phyloP scores from a whole-genome alignment of 2,329 filamentous ascomycete species.

The Ceratocystis smalleyi region DNA sequence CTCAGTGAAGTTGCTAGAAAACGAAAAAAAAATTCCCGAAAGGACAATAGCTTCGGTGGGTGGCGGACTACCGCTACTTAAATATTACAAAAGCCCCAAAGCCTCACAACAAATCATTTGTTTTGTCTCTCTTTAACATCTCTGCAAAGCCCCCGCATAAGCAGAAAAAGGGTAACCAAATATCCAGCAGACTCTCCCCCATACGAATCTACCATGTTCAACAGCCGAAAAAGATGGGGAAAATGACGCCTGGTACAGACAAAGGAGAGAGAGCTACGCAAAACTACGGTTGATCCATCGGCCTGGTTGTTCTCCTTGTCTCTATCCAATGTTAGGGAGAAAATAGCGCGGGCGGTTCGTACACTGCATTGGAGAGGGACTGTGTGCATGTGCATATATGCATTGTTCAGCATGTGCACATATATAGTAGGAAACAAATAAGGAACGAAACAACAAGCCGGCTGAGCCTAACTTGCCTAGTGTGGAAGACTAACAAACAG shows the following conservation, averaged over 20 bases:
- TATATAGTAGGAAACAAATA: not conserved
- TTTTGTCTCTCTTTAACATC: not conserved
- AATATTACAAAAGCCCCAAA: no score
- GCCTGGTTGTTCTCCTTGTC: not conserved
- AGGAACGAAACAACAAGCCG: not conserved
- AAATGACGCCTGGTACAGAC: not conserved
- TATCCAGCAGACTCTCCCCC: not conserved
- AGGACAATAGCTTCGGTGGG: not conserved
- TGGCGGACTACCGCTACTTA: not conserved
- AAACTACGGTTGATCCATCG: not conserved
- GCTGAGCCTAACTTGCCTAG: not conserved
- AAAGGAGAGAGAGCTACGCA: not conserved
- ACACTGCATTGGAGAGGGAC: not conserved
- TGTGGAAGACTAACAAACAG: not conserved
- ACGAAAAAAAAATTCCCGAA: no score
- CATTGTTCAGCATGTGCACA: not conserved
- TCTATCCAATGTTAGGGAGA: not conserved
- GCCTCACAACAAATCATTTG: no score
- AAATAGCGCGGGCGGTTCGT: not conserved
- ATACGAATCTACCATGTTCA: not conserved
- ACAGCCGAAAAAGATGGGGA: not conserved
- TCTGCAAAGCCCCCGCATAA: not conserved
- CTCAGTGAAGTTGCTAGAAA: no score
- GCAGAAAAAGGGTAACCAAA: not conserved
- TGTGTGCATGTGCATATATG: not conserved